Evolutionary conservation across 345 rosid genomes (phyloP).

Genomic region (Firmiana major): DNA sequence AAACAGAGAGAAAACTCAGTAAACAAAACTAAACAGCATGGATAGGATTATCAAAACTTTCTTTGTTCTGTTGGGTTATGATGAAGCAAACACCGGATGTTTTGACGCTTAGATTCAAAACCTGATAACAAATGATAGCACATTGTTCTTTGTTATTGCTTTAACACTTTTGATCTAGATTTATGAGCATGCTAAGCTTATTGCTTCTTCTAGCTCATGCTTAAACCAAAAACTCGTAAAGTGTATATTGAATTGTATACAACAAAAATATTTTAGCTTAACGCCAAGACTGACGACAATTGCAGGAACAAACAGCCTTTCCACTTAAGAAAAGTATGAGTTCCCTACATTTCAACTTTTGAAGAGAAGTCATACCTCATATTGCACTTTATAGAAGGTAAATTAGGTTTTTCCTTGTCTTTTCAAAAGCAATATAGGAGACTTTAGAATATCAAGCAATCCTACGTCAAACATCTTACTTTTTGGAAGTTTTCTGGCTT

Average conservation of each 20-base stretch:
- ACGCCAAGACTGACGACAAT: background rate
- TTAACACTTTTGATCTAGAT: slow-evolving; percentile 3
- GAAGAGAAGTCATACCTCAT: background rate
- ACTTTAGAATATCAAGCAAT: background rate
- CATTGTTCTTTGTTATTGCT: background rate
- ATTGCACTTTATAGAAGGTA: background rate
- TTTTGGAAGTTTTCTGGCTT: background rate
- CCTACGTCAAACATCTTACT: background rate
- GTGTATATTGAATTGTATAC: background rate
- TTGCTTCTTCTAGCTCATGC: background rate
- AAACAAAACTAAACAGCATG: background rate
- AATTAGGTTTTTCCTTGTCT: background rate
- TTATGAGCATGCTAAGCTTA: background rate
- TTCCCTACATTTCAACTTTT: background rate
- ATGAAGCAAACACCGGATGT: background rate
- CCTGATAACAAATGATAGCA: background rate
- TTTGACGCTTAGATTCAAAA: background rate
- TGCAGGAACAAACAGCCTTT: background rate
- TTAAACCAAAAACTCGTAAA: background rate
- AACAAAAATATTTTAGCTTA: background rate
- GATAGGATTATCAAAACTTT: background rate
- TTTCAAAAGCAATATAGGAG: background rate
- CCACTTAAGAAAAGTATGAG: background rate
- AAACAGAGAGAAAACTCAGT: background rate
- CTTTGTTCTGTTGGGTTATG: background rate